phyloP scores from a whole-genome alignment of 495 filamentous ascomycete genomes.

The Penicillium herquei region DNA sequence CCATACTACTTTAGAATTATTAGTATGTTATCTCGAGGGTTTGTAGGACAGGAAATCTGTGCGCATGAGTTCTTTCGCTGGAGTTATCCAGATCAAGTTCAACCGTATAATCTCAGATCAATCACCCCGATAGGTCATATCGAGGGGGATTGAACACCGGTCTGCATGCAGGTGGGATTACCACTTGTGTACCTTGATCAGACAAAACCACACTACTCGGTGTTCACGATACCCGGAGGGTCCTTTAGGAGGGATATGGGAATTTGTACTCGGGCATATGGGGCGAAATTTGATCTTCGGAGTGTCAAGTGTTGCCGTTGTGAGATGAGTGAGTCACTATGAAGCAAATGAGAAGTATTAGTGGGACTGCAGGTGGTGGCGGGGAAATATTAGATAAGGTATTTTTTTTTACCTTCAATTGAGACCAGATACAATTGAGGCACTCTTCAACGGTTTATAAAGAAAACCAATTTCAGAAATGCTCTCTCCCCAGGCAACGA shows the following conservation, averaged over 20 bases:
- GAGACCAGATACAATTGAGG: not conserved
- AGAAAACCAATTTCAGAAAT: not conserved
- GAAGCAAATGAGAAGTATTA: conserved; percentile 14
- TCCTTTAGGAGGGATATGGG: conserved; percentile 27
- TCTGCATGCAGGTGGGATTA: conserved; percentile 45
- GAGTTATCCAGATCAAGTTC: conserved; percentile 63
- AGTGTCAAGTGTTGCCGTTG: not conserved
- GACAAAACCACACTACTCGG: conserved; percentile 44
- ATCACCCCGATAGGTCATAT: conserved; percentile 7
- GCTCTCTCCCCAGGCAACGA: not conserved
- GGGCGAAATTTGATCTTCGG: conserved; percentile 1
- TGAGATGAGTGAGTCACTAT: conserved; percentile 17
- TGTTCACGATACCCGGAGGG: conserved; percentile 37
- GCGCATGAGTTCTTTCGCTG: conserved; percentile 61
- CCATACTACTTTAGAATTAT: conserved; percentile 34
- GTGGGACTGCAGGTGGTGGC: not conserved
- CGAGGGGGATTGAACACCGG: conserved; percentile 44
- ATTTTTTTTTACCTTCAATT: conserved; percentile 5
- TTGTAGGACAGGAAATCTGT: conserved; percentile 13
- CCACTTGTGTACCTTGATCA: conserved; percentile 48
- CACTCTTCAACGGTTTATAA: too few species aligned
- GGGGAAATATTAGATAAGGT: not conserved
- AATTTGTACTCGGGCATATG: conserved; percentile 27
- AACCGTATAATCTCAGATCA: conserved; percentile 62
- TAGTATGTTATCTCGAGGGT: conserved; percentile 13